Evolutionary conservation across 2,329 filamentous ascomycete genomes (phyloP).

Genomic region (Dactylellina leptospora): DNA sequence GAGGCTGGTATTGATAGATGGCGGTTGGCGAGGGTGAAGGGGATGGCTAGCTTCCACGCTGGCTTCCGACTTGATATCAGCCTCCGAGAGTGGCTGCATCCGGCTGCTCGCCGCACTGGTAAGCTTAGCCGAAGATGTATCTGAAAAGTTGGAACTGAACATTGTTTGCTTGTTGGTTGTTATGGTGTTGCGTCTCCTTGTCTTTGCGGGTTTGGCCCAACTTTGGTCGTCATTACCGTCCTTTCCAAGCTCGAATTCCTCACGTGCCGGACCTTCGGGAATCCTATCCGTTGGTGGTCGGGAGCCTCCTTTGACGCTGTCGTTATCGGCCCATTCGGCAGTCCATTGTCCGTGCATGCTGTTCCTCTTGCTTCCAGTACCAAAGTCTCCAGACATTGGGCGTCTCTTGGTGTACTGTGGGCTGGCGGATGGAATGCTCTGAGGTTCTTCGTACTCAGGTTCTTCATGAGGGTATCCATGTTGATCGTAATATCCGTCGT

Average conservation of each 20-base stretch:
- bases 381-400: constrained; percentile 43
- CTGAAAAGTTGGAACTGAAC: constrained; percentile 51
- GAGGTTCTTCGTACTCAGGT: constrained; percentile 43
- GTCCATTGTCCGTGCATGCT: constrained; percentile 50
- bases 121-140: constrained; percentile 45
- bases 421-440: constrained; percentile 48
- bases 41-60: constrained; percentile 40
- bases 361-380: constrained; percentile 33
- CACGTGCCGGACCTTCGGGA: constrained; percentile 27
- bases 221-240: constrained; percentile 52
- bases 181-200: constrained; percentile 47
- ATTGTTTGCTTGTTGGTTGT: constrained; percentile 44
- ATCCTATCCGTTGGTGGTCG: constrained; percentile 42
- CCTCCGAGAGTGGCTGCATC: constrained; percentile 49
- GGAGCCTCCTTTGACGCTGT: constrained; percentile 40
- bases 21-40: constrained; percentile 37
- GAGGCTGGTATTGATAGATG: constrained; percentile 49
- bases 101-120: constrained; percentile 47
- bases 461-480: constrained; percentile 30
- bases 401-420: constrained; percentile 46
- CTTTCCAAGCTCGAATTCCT: constrained; percentile 49
- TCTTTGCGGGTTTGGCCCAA: constrained; percentile 50
- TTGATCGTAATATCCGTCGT: constrained; percentile 48
- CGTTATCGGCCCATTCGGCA: constrained; percentile 47
- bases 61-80: constrained; percentile 51